phyloP scores from a whole-genome alignment of 345 rosid species.

The Heritiera littoralis region DNA sequence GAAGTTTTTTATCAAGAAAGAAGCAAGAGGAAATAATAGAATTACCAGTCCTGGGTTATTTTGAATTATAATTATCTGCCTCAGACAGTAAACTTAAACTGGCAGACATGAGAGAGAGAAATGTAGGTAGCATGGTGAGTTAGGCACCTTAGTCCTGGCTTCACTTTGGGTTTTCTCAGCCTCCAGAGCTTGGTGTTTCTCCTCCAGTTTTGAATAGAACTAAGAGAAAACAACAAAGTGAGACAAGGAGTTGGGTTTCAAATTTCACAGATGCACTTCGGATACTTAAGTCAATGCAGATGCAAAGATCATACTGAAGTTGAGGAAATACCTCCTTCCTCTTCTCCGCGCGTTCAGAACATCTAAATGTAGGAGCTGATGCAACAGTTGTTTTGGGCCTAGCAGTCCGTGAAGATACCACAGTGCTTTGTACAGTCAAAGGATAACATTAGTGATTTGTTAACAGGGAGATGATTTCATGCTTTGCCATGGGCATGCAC shows the following conservation, averaged over 20 bases:
- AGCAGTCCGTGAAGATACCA: conserved; percentile 50
- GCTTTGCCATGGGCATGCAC: conserved; percentile 9
- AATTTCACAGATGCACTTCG: neutral
- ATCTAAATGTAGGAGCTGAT: conserved; percentile 70
- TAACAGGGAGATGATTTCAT: conserved; percentile 7
- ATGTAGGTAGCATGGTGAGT: neutral
- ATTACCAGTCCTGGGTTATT: conserved; percentile 8
- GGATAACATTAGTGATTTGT: conserved; percentile 6
- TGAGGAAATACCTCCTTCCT: conserved; percentile 67
- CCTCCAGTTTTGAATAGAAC: conserved; percentile 80
- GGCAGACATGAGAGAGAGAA: conserved; percentile 12
- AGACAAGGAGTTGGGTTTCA: conserved; percentile 3
- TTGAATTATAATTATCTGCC: conserved; percentile 11
- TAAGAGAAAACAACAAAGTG: conserved; percentile 31
- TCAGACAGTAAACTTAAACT: neutral
- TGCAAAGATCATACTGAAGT: neutral
- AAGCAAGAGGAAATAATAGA: conserved; percentile 3
- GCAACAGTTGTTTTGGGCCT: conserved; percentile 49
- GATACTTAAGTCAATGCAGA: neutral
- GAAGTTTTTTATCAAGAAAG: neutral
- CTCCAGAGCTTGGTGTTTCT: conserved; percentile 81
- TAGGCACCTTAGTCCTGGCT: conserved; percentile 67
- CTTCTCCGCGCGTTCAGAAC: conserved; percentile 81
- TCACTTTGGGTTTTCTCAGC: conserved; percentile 75
- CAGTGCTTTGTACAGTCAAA: conserved; percentile 51